A percentile compares a stretch with the other conserved stretches of the same genome.
phyloP scores from a whole-genome alignment of 1,139 yeast species.

The Suhomyces coccinellae region DNA sequence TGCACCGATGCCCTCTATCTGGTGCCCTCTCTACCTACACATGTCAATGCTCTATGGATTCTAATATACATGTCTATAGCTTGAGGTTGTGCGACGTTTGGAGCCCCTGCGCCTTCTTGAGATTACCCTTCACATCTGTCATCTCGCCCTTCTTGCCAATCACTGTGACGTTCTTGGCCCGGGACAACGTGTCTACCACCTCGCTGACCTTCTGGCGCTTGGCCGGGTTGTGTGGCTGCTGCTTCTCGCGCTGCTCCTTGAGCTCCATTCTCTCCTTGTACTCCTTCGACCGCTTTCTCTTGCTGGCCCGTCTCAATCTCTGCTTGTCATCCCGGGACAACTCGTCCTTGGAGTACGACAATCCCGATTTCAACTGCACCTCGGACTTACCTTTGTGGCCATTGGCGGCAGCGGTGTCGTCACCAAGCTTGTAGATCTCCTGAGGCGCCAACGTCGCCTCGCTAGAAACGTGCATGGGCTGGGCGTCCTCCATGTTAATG shows the following conservation, averaged over 20 bases:
- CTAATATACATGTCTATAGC: slow-evolving; percentile 16
- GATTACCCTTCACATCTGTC: slow-evolving; percentile 71
- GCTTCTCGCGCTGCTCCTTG: slow-evolving; percentile 26
- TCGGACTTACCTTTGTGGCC: slow-evolving; percentile 47
- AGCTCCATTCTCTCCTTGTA: slow-evolving; percentile 40
- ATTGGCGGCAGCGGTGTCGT: slow-evolving; percentile 48
- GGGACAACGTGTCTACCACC: slow-evolving; percentile 71
- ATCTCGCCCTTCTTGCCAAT: slow-evolving; percentile 77
- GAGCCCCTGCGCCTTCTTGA: slow-evolving; percentile 38
- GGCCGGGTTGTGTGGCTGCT: slow-evolving; percentile 23
- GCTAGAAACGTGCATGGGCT: slow-evolving; percentile 77
- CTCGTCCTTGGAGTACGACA: slow-evolving; percentile 81
- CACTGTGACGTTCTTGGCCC: slow-evolving; percentile 75
- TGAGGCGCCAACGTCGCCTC: slow-evolving; percentile 92
- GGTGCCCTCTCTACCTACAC: too few species aligned
- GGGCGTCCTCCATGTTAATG: slow-evolving; percentile 93
- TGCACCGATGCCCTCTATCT: too few species aligned
- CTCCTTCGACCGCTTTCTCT: slow-evolving; percentile 72
- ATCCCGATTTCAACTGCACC: slow-evolving; percentile 75
- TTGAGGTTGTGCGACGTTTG: slow-evolving; percentile 21
- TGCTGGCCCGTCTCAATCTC: slow-evolving; percentile 80
- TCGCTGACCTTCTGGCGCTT: slow-evolving; percentile 61
- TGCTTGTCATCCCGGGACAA: slow-evolving; percentile 84
- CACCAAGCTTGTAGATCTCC: slow-evolving; percentile 74
- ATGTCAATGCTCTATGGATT: too few species aligned